Conservation (phyloP, 805 yeast genomes). For the Saccharomycopsis malanga region DNA sequence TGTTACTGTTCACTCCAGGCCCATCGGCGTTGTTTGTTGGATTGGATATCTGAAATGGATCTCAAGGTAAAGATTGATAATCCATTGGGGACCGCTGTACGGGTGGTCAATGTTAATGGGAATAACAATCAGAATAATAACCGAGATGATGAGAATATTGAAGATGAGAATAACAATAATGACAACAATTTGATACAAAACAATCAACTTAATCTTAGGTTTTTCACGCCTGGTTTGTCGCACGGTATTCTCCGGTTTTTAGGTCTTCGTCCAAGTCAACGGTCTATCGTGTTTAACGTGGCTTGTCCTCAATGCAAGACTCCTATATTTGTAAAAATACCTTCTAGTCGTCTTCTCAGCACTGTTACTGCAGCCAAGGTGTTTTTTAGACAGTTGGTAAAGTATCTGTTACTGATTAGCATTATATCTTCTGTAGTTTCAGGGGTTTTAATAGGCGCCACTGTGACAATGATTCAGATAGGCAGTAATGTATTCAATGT, state of each 20-base stretch:
- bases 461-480: conserved; percentile 24
- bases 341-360: conserved; percentile 18
- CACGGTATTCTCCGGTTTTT: background rate
- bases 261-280: background rate
- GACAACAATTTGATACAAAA: background rate
- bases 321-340: conserved; percentile 26
- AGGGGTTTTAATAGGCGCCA: conserved; percentile 24
- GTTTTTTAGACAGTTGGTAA: conserved; percentile 12
- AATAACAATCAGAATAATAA: background rate
- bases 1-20: conserved; percentile 34
- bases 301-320: conserved; percentile 35
- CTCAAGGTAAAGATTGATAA: background rate
- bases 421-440: conserved; percentile 24
- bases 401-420: conserved; percentile 17
- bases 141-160: background rate
- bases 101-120: background rate
- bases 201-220: background rate
- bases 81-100: background rate
- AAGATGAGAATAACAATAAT: background rate
- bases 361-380: conserved; percentile 23
- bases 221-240: background rate
- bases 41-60: conserved; percentile 32
- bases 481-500: conserved; percentile 28
- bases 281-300: conserved; percentile 17
- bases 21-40: conserved; percentile 32